Evolutionary conservation across 1,284 basidiomycete species (phyloP).

Genomic region (Schizophyllum commune): DNA sequence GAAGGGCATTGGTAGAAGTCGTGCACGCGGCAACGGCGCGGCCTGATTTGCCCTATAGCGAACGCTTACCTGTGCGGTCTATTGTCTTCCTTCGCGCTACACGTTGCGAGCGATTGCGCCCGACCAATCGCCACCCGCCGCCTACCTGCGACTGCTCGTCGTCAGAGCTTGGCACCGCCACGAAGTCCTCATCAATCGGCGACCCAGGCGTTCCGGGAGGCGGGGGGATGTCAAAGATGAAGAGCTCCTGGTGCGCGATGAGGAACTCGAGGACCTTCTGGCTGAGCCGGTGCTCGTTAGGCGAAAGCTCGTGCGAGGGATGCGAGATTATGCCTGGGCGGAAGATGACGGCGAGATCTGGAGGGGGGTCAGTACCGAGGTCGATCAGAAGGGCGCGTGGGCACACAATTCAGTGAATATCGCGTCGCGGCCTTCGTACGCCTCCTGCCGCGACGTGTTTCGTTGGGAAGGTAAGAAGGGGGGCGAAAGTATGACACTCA

Average conservation of each 20-base stretch:
- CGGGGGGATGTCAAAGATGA: conserved; percentile 75
- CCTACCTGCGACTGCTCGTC: conserved; percentile 32
- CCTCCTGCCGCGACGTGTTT: too few relatives aligned
- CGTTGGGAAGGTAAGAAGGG: neutral
- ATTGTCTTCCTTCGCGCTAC: conserved; percentile 42
- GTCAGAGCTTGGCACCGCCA: conserved; percentile 31
- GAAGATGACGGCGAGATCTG: conserved; percentile 92
- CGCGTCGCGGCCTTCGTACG: too few relatives aligned
- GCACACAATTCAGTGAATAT: too few relatives aligned
- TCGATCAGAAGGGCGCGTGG: conserved; percentile 2
- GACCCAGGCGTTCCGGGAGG: conserved; percentile 36
- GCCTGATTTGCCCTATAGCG: neutral
- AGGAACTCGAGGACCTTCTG: conserved; percentile 93
- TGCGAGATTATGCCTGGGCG: conserved; percentile 89
- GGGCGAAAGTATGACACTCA: too few relatives aligned
- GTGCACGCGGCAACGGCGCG: neutral
- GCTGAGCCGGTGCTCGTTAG: conserved; percentile 77
- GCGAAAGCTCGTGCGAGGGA: conserved; percentile 76
- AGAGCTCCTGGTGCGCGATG: conserved; percentile 84
- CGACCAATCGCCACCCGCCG: conserved; percentile 41
- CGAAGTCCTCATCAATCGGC: conserved; percentile 25
- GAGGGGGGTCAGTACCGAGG: neutral
- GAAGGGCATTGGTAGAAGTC: conserved; percentile 1
- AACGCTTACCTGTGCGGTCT: conserved; percentile 24
- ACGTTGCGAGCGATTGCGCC: neutral